Evolutionary conservation across 108 stramenopile species (phyloP), one percentile per base, ranked within the genome.

Genomic region (Stephanodiscus triporus): DNA sequence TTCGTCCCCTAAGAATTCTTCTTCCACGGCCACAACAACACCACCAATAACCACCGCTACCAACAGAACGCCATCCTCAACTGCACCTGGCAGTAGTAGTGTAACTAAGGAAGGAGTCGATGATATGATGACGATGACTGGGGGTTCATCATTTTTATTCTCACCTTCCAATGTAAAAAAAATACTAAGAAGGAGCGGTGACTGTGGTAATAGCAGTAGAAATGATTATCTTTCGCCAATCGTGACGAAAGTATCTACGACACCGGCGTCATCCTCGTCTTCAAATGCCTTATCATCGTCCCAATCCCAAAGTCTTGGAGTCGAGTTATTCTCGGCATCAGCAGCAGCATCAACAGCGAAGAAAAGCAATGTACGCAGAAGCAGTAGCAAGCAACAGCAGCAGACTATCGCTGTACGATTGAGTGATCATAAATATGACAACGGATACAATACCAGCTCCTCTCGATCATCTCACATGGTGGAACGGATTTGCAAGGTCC

Each of bases 151-250:
- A 68, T 80, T 56, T 70, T 16, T 69, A 11, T 81, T 81, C 49
- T 81, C 80, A 24, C 80, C 80, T 22, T 81, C 80, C 63, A 81
- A 81, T 53, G 73, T 81, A n/a, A 74, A 70, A 34, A 74, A 59
- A 37, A 51, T 81, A 14, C 59, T 57, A 42, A 43, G 34, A 32
- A 37, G 27, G 17, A 43, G 40, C 23, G 40, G 2, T 17, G 27
- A 20, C 37, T 37, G 57, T 26, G 16, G 26, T 45, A 10, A 7
- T 49, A 50, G 54, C n/a, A 30, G 37, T 19, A 9, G 34, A 16
- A 17, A 55, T 20, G 43, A 14, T 45, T 45, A 45, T 16, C 16
- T 45, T 14, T 17, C 43, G 3, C 29, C 73, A 47, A 20, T 8
- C 13, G 43, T 4, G 30, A 59, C 27, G 7, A 59, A 34, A 30